Percentiles rank a stretch among this genome's conserved stretches.
Conservation (phyloP, 768 basidiomycete genomes). For the Lactarius akahatsu region DNA sequence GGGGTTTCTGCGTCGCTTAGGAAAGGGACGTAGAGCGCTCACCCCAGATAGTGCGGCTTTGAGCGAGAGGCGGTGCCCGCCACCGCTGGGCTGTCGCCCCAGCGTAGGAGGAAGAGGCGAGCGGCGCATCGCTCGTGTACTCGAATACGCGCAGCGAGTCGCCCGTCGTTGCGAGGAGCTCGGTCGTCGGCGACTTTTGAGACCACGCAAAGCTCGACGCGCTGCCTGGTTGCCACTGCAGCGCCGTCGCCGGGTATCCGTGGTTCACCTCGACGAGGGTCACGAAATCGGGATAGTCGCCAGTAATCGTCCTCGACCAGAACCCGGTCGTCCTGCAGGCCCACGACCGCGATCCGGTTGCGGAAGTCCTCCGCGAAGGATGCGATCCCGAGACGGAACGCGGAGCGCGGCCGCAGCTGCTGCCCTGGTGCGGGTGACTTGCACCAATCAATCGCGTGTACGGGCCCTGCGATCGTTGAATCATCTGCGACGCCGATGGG, state of each 20-base stretch:
- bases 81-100: constrained; percentile 55
- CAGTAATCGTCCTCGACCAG: constrained; percentile 81
- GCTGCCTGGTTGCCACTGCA: constrained; percentile 89
- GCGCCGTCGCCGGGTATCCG: constrained; percentile 88
- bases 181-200: constrained; percentile 63
- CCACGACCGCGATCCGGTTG: constrained; percentile 77
- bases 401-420: constrained; percentile 67
- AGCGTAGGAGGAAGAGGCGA: constrained; percentile 63
- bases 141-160: constrained; percentile 94
- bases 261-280: constrained; percentile 81
- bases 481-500: not conserved
- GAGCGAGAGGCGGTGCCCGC: constrained; percentile 65
- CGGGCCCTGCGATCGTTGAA: constrained; percentile 54
- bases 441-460: constrained; percentile 87
- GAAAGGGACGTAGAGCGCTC: constrained; percentile 36
- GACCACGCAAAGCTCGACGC: constrained; percentile 64
- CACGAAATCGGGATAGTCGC: constrained; percentile 82
- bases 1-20: constrained; percentile 16
- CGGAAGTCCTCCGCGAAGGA: constrained; percentile 84
- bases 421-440: constrained; percentile 75
- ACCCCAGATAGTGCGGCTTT: constrained; percentile 84
- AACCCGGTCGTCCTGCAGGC: constrained; percentile 83
- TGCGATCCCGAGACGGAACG: constrained; percentile 81
- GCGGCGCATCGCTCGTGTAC: constrained; percentile 65
- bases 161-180: constrained; percentile 90